phyloP scores from a whole-genome alignment of 495 filamentous ascomycete genomes.

The Neurospora sp. region DNA sequence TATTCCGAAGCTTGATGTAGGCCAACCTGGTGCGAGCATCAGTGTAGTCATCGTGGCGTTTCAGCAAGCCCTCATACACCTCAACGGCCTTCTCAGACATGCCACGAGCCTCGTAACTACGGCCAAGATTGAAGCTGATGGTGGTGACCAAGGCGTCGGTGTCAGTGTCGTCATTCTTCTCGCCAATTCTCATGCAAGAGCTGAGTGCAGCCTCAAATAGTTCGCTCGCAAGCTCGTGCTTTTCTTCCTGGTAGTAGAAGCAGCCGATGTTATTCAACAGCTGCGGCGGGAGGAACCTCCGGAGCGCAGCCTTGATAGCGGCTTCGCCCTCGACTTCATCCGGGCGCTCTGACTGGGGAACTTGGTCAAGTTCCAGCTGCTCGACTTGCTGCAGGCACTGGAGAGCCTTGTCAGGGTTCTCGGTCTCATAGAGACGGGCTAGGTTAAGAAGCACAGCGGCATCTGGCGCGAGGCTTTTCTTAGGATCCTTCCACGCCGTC shows the following conservation, averaged over 20 bases:
- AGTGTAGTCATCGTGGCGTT: slow-evolving; percentile 79
- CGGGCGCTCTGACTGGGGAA: slow-evolving; percentile 57
- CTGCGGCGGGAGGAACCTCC: slow-evolving; percentile 74
- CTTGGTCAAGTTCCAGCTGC: slow-evolving; percentile 67
- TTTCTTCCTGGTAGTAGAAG: slow-evolving; percentile 82
- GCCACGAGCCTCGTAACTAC: slow-evolving; percentile 83
- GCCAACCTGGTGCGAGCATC: slow-evolving; percentile 80
- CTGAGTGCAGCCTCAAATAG: slow-evolving; percentile 82
- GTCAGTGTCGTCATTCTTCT: slow-evolving; percentile 59
- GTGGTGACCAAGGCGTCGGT: slow-evolving; percentile 85
- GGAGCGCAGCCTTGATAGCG: slow-evolving; percentile 48
- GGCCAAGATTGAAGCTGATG: slow-evolving; percentile 90
- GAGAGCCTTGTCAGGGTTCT: slow-evolving; percentile 79
- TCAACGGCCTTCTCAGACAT: slow-evolving; percentile 73
- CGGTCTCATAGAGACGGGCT: slow-evolving; percentile 77
- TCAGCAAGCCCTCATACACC: slow-evolving; percentile 75
- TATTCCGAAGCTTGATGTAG: slow-evolving; percentile 79
- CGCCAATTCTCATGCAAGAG: slow-evolving; percentile 67
- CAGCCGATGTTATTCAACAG: slow-evolving; percentile 95
- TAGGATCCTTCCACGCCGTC: slow-evolving; percentile 79
- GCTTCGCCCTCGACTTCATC: slow-evolving; percentile 51
- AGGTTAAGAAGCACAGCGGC: slow-evolving; percentile 87
- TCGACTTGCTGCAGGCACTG: slow-evolving; percentile 86
- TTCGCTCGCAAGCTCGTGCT: slow-evolving; percentile 67
- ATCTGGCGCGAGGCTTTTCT: slow-evolving; percentile 70